phyloP scores from a whole-genome alignment of 768 basidiomycete species.

The Pseudohyphozyma bogoriensis region DNA sequence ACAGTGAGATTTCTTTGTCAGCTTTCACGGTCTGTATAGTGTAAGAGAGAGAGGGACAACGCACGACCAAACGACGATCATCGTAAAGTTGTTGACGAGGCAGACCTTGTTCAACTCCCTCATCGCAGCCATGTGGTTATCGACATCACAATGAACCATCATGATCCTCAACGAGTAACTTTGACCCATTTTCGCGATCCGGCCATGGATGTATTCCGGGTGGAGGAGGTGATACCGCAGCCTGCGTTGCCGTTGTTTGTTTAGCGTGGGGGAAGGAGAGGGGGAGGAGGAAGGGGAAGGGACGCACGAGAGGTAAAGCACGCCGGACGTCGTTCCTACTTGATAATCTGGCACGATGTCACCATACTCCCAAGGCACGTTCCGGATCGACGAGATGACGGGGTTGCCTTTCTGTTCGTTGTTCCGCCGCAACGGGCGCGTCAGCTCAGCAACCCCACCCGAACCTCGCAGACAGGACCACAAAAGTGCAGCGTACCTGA shows the following conservation, averaged over 20 bases:
- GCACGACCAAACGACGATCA: constrained; percentile 85
- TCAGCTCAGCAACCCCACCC: neutral
- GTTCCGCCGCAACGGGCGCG: neutral
- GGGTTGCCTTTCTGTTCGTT: constrained; percentile 63
- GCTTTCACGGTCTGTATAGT: neutral
- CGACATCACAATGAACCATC: constrained; percentile 83
- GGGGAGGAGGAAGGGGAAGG: neutral
- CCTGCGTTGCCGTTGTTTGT: constrained; percentile 41
- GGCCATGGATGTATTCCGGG: constrained; percentile 87
- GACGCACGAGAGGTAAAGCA: constrained; percentile 73
- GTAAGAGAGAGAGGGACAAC: constrained; percentile 29
- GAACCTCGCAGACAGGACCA: no score
- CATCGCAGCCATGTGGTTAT: constrained; percentile 81
- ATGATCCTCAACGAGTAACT: constrained; percentile 75
- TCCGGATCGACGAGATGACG: constrained; percentile 71
- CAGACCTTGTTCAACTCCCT: constrained; percentile 79
- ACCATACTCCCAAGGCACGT: constrained; percentile 86
- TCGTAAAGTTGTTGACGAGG: constrained; percentile 82
- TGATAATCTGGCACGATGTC: constrained; percentile 92
- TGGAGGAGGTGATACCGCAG: constrained; percentile 90
- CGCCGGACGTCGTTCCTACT: constrained; percentile 85
- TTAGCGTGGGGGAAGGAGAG: neutral
- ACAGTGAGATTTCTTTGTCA: constrained; percentile 2
- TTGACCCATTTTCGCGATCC: constrained; percentile 74
- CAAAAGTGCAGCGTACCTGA: constrained; percentile 8